Percentiles rank a stretch among this genome's conserved stretches.
phyloP scores from a whole-genome alignment of 2,329 filamentous ascomycete genomes.

The Diaporthe batatas region DNA sequence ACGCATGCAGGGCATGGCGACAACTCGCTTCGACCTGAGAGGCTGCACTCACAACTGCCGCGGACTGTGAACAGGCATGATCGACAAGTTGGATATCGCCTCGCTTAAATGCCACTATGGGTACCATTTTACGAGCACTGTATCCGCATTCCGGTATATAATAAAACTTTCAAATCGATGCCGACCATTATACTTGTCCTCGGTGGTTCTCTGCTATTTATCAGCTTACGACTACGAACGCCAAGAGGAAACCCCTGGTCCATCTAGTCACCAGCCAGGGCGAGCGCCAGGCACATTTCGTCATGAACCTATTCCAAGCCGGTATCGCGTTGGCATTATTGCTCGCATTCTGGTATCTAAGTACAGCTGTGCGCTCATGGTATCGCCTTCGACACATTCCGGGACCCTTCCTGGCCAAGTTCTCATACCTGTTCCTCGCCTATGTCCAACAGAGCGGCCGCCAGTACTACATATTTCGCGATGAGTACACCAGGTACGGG shows the following conservation, averaged over 20 bases:
- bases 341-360: background rate
- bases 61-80: background rate
- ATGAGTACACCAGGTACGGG: constrained; percentile 46
- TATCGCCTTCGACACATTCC: constrained; percentile 46
- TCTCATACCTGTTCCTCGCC: constrained; percentile 52
- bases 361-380: constrained; percentile 25
- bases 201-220: background rate
- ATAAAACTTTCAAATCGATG: background rate
- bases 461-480: constrained; percentile 45
- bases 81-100: background rate
- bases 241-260: background rate
- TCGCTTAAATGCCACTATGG: background rate
- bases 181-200: background rate
- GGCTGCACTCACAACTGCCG: background rate
- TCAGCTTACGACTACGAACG: background rate
- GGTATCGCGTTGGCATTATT: background rate
- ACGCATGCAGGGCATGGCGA: background rate
- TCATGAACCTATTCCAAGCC: constrained; percentile 10
- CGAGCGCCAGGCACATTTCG: background rate
- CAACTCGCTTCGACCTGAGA: constrained; percentile 8
- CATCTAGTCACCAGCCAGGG: background rate
- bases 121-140: background rate
- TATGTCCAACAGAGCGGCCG: constrained; percentile 44
- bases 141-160: background rate
- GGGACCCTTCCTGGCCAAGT: constrained; percentile 48